Conservation (phyloP, 2,329 filamentous ascomycete species). For the Fusarium fracticaudum region DNA sequence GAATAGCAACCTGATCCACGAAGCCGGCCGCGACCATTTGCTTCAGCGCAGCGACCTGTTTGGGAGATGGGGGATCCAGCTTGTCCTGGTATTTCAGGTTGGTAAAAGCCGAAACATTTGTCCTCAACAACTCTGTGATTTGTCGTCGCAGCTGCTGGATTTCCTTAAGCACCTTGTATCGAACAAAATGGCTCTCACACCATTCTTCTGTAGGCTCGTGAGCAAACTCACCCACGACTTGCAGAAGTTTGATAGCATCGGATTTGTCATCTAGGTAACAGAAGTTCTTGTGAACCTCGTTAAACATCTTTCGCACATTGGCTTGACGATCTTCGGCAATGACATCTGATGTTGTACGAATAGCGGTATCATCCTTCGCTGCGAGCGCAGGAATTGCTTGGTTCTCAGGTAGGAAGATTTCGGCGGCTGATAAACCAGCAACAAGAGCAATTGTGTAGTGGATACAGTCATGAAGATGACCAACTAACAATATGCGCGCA, state of each 20-base stretch:
- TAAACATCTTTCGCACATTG: conserved; percentile 68
- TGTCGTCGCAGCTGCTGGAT: conserved; percentile 84
- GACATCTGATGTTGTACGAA: conserved; percentile 73
- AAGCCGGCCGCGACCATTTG: conserved; percentile 94
- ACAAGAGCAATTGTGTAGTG: conserved; percentile 90
- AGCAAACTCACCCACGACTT: conserved; percentile 87
- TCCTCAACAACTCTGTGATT: conserved; percentile 80
- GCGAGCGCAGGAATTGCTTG: conserved; percentile 73
- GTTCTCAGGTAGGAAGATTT: conserved; percentile 85
- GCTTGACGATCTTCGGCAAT: conserved; percentile 76
- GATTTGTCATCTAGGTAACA: conserved; percentile 82
- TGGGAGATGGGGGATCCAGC: conserved; percentile 68
- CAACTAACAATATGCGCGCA: conserved; percentile 89
- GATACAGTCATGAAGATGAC: conserved; percentile 82
- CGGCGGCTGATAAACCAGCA: conserved; percentile 85
- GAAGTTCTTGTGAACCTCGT: conserved; percentile 80
- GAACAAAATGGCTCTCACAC: conserved; percentile 85
- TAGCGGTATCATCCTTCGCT: conserved; percentile 57
- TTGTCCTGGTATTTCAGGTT: conserved; percentile 65
- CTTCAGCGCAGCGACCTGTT: conserved; percentile 82
- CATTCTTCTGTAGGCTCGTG: conserved; percentile 77
- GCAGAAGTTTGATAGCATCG: conserved; percentile 90
- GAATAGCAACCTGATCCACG: conserved; percentile 92
- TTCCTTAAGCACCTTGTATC: conserved; percentile 87
- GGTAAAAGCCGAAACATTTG: conserved; percentile 74